Conservation (phyloP, 352 stramenopile genomes). For the Phytophthora sp. region DNA sequence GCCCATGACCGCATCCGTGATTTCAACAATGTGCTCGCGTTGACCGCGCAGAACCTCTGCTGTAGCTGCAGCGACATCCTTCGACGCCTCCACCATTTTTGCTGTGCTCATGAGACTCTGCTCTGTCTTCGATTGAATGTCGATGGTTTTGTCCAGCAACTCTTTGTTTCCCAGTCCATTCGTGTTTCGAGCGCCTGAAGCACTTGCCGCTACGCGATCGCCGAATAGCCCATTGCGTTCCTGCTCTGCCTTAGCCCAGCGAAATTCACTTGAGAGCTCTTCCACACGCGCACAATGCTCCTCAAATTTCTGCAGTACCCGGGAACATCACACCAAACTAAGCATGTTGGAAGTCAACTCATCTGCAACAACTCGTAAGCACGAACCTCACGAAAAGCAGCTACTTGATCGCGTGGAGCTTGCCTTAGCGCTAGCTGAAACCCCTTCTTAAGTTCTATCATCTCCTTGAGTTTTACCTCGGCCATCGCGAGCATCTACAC, state of each 20-base stretch:
- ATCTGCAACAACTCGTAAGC: neutral
- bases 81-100: constrained; percentile 88
- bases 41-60: constrained; percentile 81
- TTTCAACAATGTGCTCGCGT: constrained; percentile 86
- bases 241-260: constrained; percentile 81
- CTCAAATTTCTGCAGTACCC: constrained; percentile 75
- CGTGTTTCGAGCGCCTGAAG: constrained; percentile 15
- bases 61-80: constrained; percentile 80
- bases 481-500: constrained; percentile 72
- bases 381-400: constrained; percentile 72
- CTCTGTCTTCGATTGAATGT: constrained; percentile 89
- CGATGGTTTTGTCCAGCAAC: constrained; percentile 71
- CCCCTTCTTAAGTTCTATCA: constrained; percentile 86
- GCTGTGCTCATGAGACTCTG: constrained; percentile 84
- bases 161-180: constrained; percentile 64
- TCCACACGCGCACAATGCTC: constrained; percentile 80
- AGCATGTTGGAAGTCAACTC: too few relatives aligned
- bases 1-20: constrained; percentile 89
- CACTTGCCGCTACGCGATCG: constrained; percentile 42
- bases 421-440: constrained; percentile 84
- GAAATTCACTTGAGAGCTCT: constrained; percentile 81
- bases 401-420: constrained; percentile 70
- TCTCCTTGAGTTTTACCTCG: constrained; percentile 86
- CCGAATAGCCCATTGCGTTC: constrained; percentile 82
- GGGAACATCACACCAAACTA: neutral